Conservation (phyloP, 2,329 filamentous ascomycete genomes). For the Sclerotinia minor region DNA sequence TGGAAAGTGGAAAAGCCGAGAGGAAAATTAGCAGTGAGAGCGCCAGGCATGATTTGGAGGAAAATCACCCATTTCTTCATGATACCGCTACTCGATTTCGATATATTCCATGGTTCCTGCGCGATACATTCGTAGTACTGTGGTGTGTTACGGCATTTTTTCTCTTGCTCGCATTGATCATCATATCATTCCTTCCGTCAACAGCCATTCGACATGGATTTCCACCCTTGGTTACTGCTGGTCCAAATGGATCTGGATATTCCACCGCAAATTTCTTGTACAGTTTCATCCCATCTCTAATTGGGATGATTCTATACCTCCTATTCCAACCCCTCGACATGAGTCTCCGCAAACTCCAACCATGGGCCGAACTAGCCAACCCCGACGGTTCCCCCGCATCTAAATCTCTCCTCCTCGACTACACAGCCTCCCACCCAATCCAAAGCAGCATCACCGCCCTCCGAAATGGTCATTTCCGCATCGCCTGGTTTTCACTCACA, state of each 20-base stretch:
- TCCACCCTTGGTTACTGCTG: constrained; percentile 62
- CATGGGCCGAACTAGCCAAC: constrained; percentile 64
- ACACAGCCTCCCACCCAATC: constrained; percentile 63
- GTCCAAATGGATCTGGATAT: constrained; percentile 65
- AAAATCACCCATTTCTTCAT: constrained; percentile 33
- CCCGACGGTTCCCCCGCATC: constrained; percentile 61
- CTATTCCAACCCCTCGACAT: constrained; percentile 67
- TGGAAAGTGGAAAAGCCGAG: constrained; percentile 49
- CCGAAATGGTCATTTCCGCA: constrained; percentile 61
- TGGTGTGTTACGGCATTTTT: constrained; percentile 62
- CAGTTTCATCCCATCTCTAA: constrained; percentile 67
- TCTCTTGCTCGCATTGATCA: constrained; percentile 68
- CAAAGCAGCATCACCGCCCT: constrained; percentile 58
- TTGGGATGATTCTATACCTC: constrained; percentile 68
- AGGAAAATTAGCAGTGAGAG: constrained; percentile 41
- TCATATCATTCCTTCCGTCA: constrained; percentile 74
- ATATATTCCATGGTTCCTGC: constrained; percentile 77
- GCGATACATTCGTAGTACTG: constrained; percentile 62
- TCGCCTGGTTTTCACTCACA: constrained; percentile 61
- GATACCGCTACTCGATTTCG: constrained; percentile 54
- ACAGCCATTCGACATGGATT: constrained; percentile 70
- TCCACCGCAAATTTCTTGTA: constrained; percentile 88
- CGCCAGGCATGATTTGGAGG: constrained; percentile 34
- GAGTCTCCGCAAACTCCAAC: constrained; percentile 64
- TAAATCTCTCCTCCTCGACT: constrained; percentile 67